A percentile compares a stretch with the other conserved stretches of the same genome.
Conservation (phyloP, 495 filamentous ascomycete genomes). For the Daldinia childiae region DNA sequence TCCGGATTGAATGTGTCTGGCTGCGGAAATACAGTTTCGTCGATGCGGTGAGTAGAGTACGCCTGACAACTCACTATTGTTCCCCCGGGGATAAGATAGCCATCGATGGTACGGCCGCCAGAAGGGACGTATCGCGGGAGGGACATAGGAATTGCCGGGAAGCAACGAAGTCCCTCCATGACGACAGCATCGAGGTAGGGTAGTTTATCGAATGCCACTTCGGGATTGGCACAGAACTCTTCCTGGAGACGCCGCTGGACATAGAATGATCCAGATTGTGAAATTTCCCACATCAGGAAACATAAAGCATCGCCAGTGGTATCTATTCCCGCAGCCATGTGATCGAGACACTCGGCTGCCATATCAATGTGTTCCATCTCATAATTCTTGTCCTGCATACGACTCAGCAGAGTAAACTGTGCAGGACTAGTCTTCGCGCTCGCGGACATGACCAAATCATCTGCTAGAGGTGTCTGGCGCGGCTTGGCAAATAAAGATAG, state of each 20-base stretch:
- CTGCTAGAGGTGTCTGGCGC: conserved; percentile 57
- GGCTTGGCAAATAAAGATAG: conserved; percentile 57
- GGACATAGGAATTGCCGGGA: conserved; percentile 73
- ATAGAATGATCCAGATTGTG: conserved; percentile 56
- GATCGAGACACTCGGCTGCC: conserved; percentile 60
- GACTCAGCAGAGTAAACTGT: conserved; percentile 57
- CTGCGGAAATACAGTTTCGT: conserved; percentile 63
- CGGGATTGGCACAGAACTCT: conserved; percentile 55
- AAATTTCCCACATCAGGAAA: conserved; percentile 74
- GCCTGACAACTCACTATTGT: conserved; percentile 65
- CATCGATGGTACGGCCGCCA: conserved; percentile 61
- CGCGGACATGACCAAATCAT: conserved; percentile 54
- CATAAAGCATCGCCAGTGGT: conserved; percentile 72
- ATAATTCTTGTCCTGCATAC: conserved; percentile 49
- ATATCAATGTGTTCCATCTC: conserved; percentile 53
- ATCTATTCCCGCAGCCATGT: conserved; percentile 71
- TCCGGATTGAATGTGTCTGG: conserved; percentile 68
- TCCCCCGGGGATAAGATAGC: conserved; percentile 56
- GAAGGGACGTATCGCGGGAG: conserved; percentile 68
- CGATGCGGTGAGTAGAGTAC: conserved; percentile 62
- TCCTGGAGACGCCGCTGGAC: conserved; percentile 59
- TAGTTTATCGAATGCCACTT: conserved; percentile 58
- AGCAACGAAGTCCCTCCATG: conserved; percentile 66
- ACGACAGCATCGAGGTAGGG: conserved; percentile 70
- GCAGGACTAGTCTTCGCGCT: conserved; percentile 47